Evolutionary conservation across 163 green algal species (phyloP).

Genomic region (Chlorella variabilis): DNA sequence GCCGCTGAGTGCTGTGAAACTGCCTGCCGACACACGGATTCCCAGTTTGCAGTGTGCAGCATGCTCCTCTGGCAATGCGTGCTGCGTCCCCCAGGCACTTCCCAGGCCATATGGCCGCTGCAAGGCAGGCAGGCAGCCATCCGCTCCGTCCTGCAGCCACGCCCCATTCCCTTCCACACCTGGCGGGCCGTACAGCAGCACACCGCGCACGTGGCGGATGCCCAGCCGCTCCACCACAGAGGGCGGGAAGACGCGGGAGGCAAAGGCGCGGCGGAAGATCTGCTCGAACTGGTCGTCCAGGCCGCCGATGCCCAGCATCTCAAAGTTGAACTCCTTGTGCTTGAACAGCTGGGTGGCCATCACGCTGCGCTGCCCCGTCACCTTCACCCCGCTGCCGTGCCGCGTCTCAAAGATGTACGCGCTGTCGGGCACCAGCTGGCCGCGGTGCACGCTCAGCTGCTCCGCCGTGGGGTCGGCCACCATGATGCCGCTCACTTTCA

Average conservation of each 20-base stretch:
- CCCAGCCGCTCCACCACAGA: constrained; percentile 90
- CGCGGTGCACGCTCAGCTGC: constrained; percentile 48
- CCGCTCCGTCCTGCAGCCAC: too few relatives aligned
- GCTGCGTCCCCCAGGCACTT: too few relatives aligned
- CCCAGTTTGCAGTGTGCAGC: too few relatives aligned
- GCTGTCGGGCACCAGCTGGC: constrained; percentile 44
- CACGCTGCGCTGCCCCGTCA: constrained; percentile 68
- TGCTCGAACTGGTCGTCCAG: constrained; percentile 96
- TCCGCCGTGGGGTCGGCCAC: constrained; percentile 55
- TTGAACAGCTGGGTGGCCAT: constrained; percentile 90
- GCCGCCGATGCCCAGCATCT: constrained; percentile 96
- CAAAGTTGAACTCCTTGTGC: constrained; percentile 94
- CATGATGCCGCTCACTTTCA: constrained; percentile 71
- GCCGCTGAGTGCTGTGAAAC: too few relatives aligned
- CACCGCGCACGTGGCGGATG: constrained; percentile 97
- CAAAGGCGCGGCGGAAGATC: constrained; percentile 99
- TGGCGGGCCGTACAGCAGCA: constrained; percentile 93
- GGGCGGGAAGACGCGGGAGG: constrained; percentile 93
- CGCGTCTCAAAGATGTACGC: constrained; percentile 55
- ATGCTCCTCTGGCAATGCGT: too few relatives aligned
- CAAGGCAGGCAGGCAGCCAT: too few relatives aligned
- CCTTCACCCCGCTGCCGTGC: constrained; percentile 67
- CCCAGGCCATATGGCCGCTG: too few relatives aligned
- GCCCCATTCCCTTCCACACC: too few relatives aligned
- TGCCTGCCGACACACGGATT: too few relatives aligned